A percentile compares a stretch with the other conserved stretches of the same genome.
Evolutionary conservation across 2,329 filamentous ascomycete species (phyloP).

Genomic region (Thielaviopsis cerberus): DNA sequence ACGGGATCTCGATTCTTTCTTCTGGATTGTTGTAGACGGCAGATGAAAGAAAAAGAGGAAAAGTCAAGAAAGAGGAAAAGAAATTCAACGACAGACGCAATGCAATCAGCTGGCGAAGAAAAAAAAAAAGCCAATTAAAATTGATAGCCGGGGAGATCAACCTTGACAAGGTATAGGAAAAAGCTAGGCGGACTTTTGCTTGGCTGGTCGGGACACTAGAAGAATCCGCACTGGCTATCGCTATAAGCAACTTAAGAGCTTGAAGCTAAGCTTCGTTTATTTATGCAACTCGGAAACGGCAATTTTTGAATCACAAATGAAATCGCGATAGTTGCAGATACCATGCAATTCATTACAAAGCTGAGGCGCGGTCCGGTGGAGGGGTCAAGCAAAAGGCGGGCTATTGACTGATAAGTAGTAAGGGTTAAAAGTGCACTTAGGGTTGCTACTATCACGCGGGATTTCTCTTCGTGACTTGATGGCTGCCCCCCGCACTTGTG

Average conservation of each 20-base stretch:
- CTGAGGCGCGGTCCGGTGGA: too few species aligned
- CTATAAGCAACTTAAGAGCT: neutral
- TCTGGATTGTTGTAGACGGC: neutral
- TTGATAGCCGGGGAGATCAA: neutral
- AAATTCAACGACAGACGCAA: neutral
- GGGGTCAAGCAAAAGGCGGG: too few species aligned
- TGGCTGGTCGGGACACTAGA: neutral
- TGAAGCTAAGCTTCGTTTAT: neutral
- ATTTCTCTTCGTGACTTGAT: too few species aligned
- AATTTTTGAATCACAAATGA: too few species aligned
- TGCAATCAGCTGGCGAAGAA: neutral
- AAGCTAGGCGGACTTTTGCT: neutral
- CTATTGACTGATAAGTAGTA: too few species aligned
- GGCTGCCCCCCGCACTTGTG: too few species aligned
- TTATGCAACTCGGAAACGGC: neutral
- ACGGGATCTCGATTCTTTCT: neutral
- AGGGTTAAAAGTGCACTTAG: too few species aligned
- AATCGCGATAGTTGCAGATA: too few species aligned
- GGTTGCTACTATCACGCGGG: too few species aligned
- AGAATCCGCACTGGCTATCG: neutral
- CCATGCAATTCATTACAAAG: too few species aligned
- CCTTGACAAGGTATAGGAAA: neutral
- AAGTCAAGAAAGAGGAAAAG: neutral
- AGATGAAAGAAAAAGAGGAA: neutral
- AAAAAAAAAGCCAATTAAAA: neutral